A percentile compares a stretch with the other conserved stretches of the same genome.
These are phyloP conservation scores for Cutaneotrichosporon curvatum DNA, from an alignment of 1,284 basidiomycete species.

Conservation along the genomic window DNA sequence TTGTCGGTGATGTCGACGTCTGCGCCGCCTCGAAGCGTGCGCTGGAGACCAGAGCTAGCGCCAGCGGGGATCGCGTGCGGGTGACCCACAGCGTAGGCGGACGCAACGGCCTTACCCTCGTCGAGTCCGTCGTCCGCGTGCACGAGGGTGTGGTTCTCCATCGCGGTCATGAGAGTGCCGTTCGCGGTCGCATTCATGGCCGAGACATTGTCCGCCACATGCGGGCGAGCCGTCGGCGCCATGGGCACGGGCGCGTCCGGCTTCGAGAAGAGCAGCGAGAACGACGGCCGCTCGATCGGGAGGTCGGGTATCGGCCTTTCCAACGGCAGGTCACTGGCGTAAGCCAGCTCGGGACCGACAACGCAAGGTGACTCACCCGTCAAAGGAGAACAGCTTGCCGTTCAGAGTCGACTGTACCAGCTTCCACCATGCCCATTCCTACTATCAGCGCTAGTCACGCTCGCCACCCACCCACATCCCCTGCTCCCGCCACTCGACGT, in stretches of 20 bases:
- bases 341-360: not conserved
- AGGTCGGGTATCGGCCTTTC: constrained; percentile 37
- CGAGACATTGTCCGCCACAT: not conserved
- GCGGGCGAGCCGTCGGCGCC: constrained; percentile 1
- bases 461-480: constrained; percentile 43
- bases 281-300: constrained; percentile 38
- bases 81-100: not conserved
- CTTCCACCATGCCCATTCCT: constrained; percentile 46
- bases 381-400: constrained; percentile 37
- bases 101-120: not conserved
- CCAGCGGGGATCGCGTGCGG: constrained; percentile 10
- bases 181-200: constrained; percentile 1
- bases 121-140: not conserved
- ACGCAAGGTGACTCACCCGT: constrained; percentile 18
- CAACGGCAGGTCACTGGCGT: constrained; percentile 24
- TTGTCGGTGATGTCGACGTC: constrained; percentile 40
- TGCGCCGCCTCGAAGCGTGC: constrained; percentile 19
- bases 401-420: constrained; percentile 37
- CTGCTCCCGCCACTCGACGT: constrained; percentile 51
- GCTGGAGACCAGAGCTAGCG: constrained; percentile 12
- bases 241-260: constrained; percentile 2
- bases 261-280: constrained; percentile 33
- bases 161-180: not conserved
- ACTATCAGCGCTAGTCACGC: not conserved
- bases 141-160: not conserved